These are phyloP conservation scores for Epichloe gansuensis DNA, from an alignment of 2,329 filamentous ascomycete species.

Conservation along the genomic window DNA sequence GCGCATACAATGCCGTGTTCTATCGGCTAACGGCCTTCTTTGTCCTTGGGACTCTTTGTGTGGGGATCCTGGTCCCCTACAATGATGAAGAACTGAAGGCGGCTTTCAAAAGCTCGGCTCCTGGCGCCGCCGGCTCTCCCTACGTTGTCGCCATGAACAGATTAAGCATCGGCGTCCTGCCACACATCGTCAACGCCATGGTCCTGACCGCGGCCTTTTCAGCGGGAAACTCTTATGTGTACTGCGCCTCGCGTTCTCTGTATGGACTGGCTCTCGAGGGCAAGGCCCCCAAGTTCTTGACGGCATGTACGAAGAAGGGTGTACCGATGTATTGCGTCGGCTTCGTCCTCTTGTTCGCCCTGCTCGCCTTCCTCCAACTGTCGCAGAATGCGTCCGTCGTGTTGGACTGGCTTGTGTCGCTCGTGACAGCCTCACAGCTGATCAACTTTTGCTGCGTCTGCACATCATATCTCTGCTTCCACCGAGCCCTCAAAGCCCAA, in stretches of 20 bases:
- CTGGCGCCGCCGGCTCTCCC: conserved; percentile 57
- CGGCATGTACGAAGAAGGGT: conserved; percentile 47
- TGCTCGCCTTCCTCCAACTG: conserved; percentile 63
- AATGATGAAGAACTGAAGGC: conserved; percentile 48
- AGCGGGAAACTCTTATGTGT: conserved; percentile 52
- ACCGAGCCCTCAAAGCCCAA: conserved; percentile 55
- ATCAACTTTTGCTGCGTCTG: conserved; percentile 61
- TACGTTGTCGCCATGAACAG: conserved; percentile 57
- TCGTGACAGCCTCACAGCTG: conserved; percentile 59
- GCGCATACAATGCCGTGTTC: conserved; percentile 67
- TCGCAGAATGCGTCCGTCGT: conserved; percentile 53
- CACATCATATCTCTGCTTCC: conserved; percentile 59
- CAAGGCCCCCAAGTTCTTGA: conserved; percentile 49
- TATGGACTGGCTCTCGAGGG: conserved; percentile 57
- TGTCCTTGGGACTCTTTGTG: conserved; percentile 57
- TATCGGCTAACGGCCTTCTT: conserved; percentile 67
- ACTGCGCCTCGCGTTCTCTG: conserved; percentile 55
- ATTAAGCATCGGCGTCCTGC: conserved; percentile 47
- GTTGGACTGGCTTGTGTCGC: conserved; percentile 57
- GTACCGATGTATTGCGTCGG: conserved; percentile 64
- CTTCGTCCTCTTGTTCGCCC: conserved; percentile 51
- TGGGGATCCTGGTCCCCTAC: conserved; percentile 60
- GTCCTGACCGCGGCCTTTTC: conserved; percentile 54
- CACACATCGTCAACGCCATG: conserved; percentile 61
- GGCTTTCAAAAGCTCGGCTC: conserved; percentile 44